Evolutionary conservation across 495 filamentous ascomycete genomes (phyloP), one percentile per base, ranked within the genome.

Genomic region (Paragyromitra xinjiangensis): DNA sequence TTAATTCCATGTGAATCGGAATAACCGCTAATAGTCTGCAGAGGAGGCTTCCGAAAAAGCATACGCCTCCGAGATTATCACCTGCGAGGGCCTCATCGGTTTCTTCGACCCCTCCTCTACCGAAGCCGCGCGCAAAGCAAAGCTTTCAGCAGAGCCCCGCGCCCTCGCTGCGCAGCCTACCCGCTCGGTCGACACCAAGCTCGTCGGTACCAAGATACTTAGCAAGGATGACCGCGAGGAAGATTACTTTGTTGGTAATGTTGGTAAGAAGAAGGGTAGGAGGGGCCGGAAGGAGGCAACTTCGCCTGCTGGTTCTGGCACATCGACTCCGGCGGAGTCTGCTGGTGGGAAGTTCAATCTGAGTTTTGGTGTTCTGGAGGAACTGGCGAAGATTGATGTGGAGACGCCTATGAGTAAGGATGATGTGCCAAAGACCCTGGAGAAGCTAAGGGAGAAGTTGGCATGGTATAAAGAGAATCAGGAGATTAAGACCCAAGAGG

Each of bases 381-480:
- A 97, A 83, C 91, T 97, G 62, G 86, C 87, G 78, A 92, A 92
- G 84, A 83, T 98, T 80, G 91, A 91, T 82, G 88, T 98, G 78
- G 91, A 95, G 64, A 91, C 94, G 55, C 96, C 95, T 3, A 93
- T 92, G 89, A 91, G 88, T 83, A 91, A 93, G 81, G 85, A 89
- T 39, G 95, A 95, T 80, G 91, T 98, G 7, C 90, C 94, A 8
- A 86, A 86, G 55, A 88, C 88, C 2, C 84, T 92, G 12, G 94
- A 97, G 88, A 95, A 97, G 87, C 87, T 98, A 79, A 93, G 93
- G 83, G 92, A 88, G 72, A 98, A 98, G 87, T 86, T 97, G 50
- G 91, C 90, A n/a, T 88, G 91, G 79, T 99, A 95, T 93, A 97
- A 97, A 88, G 87, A 90, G 51, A 92, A 96, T 84, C 95, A 98